Base-by-base conservation (phyloP, 2,329 filamentous ascomycete species). In the Karstenula rhodostoma region DNA sequence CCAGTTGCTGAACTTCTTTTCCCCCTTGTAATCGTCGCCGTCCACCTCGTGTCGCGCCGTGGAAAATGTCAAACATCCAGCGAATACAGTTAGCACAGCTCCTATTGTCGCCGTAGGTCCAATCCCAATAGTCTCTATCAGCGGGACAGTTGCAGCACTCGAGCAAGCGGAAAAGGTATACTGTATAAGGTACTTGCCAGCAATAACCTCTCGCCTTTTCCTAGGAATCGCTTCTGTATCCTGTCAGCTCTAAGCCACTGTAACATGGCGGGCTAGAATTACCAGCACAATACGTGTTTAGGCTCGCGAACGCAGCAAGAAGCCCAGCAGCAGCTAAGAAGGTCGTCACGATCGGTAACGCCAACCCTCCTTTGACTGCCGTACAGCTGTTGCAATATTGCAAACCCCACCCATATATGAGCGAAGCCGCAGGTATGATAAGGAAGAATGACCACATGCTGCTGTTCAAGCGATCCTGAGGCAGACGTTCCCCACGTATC, bases 201-300 rank as follows among this genome's bases (percentile, higher is more conserved):
- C 65, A n/a, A 77, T 71, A 15, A 72, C 68, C 47, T 72, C 70
- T 12, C 59, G 55, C 13, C 72, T 59, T 17, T 63, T 60, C 7
- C 62, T 48, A 17, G 72, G 72, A 43, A 71, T 57, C 17, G 67
- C 72, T 55, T 74, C 72, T 70, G 55, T 13, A 9, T 33, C 3
- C 49, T 29, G 23, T 53, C 23, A 62, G 48, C 22, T 35, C 33
- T 42, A 33, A 12, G 19, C 6, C 17, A 19, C 17, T n/a, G 17
- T 12, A 33, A 27, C 17, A 4, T 13, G 35, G n/a, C 13, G 8
- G 23, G 22, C 10, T n/a, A 42, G 3, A 50, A 70, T 51, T 63
- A 79, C 77, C 78, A 15, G 77, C 77, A 37, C 76, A 73, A 55
- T 79, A 80, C 0, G 79, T 80, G 56, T 80, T 80, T 19, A 80